Conservation (phyloP, 805 yeast species). For the Candida berthetii region DNA sequence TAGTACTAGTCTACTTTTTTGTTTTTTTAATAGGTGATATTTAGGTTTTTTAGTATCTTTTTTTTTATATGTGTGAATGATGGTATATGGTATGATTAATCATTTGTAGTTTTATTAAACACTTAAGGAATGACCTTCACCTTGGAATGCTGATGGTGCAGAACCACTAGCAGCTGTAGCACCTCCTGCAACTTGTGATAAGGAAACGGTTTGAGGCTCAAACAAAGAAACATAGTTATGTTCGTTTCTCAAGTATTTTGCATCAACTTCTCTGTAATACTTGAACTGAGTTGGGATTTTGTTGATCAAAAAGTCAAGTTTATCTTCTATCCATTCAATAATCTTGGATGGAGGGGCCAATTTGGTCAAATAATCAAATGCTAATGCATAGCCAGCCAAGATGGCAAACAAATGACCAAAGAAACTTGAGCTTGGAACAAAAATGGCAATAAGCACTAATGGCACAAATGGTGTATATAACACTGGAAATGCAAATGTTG, state of each 20-base stretch:
- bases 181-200: no score
- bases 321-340: conserved; percentile 58
- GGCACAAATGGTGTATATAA: conserved; percentile 48
- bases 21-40: no score
- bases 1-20: no score
- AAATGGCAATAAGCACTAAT: conserved; percentile 40
- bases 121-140: conserved; percentile 17
- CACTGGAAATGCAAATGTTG: conserved; percentile 49
- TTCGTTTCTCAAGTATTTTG: conserved; percentile 34
- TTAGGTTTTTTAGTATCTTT: no score
- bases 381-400: conserved; percentile 58
- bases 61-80: no score
- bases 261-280: conserved; percentile 58
- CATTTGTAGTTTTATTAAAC: not conserved
- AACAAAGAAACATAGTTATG: conserved; percentile 23
- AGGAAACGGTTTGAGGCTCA: not conserved
- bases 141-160: conserved; percentile 9
- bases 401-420: conserved; percentile 71
- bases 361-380: conserved; percentile 46
- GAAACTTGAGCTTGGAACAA: conserved; percentile 64
- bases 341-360: conserved; percentile 62
- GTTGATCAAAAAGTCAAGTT: conserved; percentile 42
- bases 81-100: no score
- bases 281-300: conserved; percentile 47
- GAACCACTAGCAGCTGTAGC: conserved; percentile 1